phyloP scores from a whole-genome alignment of 192 early-diverging fungal genomes.

The Rhizophlyctis rosea region DNA sequence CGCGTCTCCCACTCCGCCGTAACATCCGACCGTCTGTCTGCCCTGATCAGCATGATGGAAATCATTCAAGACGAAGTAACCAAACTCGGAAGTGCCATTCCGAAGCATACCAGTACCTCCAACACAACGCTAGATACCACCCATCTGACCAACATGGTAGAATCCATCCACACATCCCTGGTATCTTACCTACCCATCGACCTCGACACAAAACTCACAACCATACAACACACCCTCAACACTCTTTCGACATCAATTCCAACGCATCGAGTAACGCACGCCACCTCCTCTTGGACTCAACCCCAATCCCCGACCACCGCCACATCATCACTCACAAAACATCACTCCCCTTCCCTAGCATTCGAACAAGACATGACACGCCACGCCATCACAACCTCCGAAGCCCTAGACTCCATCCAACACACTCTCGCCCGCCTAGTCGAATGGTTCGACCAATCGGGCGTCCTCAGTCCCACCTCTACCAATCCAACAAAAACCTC shows the following conservation, averaged over 20 bases:
- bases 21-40: too few species aligned
- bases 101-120: too few species aligned
- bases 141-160: too few species aligned
- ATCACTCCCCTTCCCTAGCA: too few species aligned
- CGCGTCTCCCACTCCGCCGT: too few species aligned
- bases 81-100: too few species aligned
- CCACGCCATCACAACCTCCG: slow-evolving; percentile 9
- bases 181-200: slow-evolving; percentile 23
- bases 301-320: neutral
- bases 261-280: neutral
- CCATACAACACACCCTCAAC: slow-evolving; percentile 13
- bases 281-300: neutral
- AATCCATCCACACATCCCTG: slow-evolving; percentile 29
- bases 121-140: too few species aligned
- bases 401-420: slow-evolving; percentile 20
- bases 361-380: slow-evolving; percentile 2
- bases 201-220: slow-evolving; percentile 11
- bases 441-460: slow-evolving; percentile 10
- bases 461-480: neutral
- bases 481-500: neutral
- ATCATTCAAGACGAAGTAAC: too few species aligned
- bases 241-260: slow-evolving; percentile 6
- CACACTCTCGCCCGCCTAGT: slow-evolving; percentile 13
- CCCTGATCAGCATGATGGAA: too few species aligned
- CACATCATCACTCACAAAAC: slow-evolving; percentile 6